Base-by-base conservation (phyloP, 257 asterid species). In the Cynanchum wilfordii region DNA sequence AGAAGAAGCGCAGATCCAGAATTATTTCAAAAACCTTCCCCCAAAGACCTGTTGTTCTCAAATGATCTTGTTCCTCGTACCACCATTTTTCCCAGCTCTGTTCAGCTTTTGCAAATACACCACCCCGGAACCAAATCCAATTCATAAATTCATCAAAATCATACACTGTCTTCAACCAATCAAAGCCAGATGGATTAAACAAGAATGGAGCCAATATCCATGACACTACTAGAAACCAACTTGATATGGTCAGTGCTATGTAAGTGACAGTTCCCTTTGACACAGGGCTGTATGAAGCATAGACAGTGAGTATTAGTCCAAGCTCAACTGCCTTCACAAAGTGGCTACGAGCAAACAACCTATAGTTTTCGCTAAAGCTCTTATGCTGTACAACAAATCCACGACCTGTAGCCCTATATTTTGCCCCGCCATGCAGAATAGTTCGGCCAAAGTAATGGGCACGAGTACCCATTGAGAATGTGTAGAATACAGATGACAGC, bases 81-180 rank as follows among this genome's bases (percentile, higher is more conserved):
- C 99, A 95, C 99, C 99, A 95, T 79, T 87, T 81, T 84, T 95
- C 96, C 98, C 99, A 95, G 89, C 99, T 91, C 83, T 91, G 98
- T 73, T 95, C 98, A 45, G 97, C 19, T 82, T 90, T 95, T 11
- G 93, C 84, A 84, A 95, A 95, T 73, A 95, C 99, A 42, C 97
- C 89, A 76, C 99, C 99, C 57, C 73, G 82, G 83, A 79, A 95
- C 99, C 99, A 95, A 77, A 95, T 86, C 99, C 98, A 95, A 78
- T 73, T 86, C 97, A 95, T 87, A 79, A 92, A 95, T 42, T 92
- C 99, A 77, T 90, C 99, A 77, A 92, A 95, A 82, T 95, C 99
- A 40, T 94, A 89, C 24, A 94, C 99, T 36, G 97, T 87, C 79
- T 94, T 94, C 63, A 94, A 82, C 99, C 99, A 94, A 86, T 91